Evolutionary conservation across 345 rosid genomes (phyloP).

Genomic region (Cochlearia excelsa): DNA sequence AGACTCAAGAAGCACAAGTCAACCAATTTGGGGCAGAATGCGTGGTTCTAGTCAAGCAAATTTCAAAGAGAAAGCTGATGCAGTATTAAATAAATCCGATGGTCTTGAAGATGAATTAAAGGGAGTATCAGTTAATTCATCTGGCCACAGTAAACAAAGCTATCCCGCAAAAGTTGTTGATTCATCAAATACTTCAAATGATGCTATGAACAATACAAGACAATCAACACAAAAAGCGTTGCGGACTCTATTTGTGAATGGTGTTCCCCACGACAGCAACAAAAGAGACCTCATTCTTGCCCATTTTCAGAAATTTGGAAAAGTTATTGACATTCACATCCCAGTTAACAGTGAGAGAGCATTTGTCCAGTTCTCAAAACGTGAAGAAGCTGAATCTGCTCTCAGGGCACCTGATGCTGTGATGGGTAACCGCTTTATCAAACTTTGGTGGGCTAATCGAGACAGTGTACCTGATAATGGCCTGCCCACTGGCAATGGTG

Average conservation of each 20-base stretch:
- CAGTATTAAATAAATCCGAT: constrained; percentile 40
- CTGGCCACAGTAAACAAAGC: constrained; percentile 51
- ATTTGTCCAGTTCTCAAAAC: constrained; percentile 89
- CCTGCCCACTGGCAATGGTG: constrained; percentile 40
- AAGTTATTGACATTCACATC: constrained; percentile 80
- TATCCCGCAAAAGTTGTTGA: constrained; percentile 34
- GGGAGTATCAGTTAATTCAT: constrained; percentile 44
- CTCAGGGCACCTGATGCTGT: constrained; percentile 95
- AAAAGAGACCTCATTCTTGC: constrained; percentile 77
- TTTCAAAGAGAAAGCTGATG: constrained; percentile 56
- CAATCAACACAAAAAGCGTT: constrained; percentile 77
- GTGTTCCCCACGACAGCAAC: constrained; percentile 77
- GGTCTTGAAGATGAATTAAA: constrained; percentile 51
- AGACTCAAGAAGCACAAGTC: constrained; percentile 45
- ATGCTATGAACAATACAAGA: constrained; percentile 40
- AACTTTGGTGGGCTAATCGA: constrained; percentile 97
- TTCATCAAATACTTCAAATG: constrained; percentile 45
- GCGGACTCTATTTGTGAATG: constrained; percentile 82
- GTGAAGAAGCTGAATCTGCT: constrained; percentile 98
- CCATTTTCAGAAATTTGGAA: constrained; percentile 90
- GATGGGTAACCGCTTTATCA: constrained; percentile 98
- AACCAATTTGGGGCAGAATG: constrained; percentile 76
- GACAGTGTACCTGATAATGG: constrained; percentile 74
- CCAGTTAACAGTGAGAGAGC: constrained; percentile 81
- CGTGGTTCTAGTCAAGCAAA: constrained; percentile 46